These are phyloP conservation scores for Pythium monospermum DNA, from an alignment of 352 stramenopile species.

Conservation along the genomic window DNA sequence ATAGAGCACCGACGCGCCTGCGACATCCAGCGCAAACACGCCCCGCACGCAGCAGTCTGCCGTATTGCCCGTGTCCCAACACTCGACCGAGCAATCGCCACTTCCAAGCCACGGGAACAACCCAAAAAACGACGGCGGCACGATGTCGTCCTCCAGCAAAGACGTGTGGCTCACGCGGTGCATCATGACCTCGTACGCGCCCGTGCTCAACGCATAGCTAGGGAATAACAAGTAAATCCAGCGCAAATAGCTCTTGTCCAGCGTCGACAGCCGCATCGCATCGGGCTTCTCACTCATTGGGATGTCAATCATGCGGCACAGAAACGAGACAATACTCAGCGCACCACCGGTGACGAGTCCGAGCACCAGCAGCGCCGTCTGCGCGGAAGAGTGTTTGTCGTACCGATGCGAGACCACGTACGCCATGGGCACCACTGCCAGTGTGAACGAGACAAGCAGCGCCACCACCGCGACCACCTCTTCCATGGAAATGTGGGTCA, in stretches of 20 bases:
- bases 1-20: constrained; percentile 42
- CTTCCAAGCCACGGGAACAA: constrained; percentile 35
- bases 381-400: constrained; percentile 44
- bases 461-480: constrained; percentile 36
- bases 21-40: constrained; percentile 40
- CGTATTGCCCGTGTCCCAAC: constrained; percentile 26
- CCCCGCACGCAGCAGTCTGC: constrained; percentile 32
- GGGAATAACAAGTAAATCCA: constrained; percentile 70
- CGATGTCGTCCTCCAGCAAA: constrained; percentile 25
- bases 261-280: constrained; percentile 34
- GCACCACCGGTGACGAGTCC: constrained; percentile 42
- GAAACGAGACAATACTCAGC: constrained; percentile 67
- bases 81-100: constrained; percentile 36
- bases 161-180: constrained; percentile 44
- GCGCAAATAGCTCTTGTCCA: constrained; percentile 60
- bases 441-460: constrained; percentile 33
- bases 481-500: constrained; percentile 4
- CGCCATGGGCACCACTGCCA: constrained; percentile 45
- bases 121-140: constrained; percentile 47
- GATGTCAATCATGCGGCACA: constrained; percentile 58
- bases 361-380: constrained; percentile 60
- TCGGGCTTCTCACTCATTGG: constrained; percentile 4
- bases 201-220: constrained; percentile 54
- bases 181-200: constrained; percentile 57
- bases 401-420: constrained; percentile 58